Percentiles rank a stretch among this genome's conserved stretches.
Conservation (phyloP, 1,284 basidiomycete species). For the Papiliotrema nemorosa region DNA sequence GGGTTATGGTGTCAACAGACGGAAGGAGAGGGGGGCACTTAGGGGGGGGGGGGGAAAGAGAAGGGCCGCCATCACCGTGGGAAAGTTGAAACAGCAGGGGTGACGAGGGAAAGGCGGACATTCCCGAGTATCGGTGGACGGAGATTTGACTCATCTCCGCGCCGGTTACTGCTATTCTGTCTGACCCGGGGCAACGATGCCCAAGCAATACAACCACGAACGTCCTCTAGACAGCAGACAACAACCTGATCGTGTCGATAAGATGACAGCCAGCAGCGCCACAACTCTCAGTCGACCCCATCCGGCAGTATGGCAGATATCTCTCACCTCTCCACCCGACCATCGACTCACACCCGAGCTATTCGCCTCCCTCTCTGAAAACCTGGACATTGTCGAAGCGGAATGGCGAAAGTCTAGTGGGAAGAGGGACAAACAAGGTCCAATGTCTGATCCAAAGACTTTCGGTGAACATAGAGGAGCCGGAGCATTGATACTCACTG, state of each 20-base stretch:
- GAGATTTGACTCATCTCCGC: not conserved
- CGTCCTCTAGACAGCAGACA: too few relatives aligned
- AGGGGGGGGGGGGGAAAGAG: not conserved
- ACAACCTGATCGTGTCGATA: too few relatives aligned
- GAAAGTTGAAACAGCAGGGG: not conserved
- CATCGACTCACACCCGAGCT: constrained; percentile 45
- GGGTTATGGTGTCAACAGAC: not conserved
- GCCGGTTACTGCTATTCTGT: not conserved
- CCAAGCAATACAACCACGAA: too few relatives aligned
- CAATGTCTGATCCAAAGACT: constrained; percentile 47
- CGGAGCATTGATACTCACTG: constrained; percentile 72
- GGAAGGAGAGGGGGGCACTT: not conserved
- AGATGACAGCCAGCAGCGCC: too few relatives aligned
- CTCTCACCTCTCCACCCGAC: constrained; percentile 44
- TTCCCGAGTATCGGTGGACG: not conserved
- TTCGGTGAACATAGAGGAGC: constrained; percentile 47
- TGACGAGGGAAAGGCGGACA: too few relatives aligned
- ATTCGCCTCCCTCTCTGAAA: constrained; percentile 43
- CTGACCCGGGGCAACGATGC: not conserved
- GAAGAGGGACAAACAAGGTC: constrained; percentile 46
- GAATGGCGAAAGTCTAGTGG: constrained; percentile 65
- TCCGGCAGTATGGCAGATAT: constrained; percentile 38
- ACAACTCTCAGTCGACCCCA: too few relatives aligned
- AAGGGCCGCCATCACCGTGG: not conserved
- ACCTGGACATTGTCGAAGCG: constrained; percentile 70